Evolutionary conservation across 2,329 filamentous ascomycete species (phyloP).

Genomic region (Hypoxylon rubiginosum): DNA sequence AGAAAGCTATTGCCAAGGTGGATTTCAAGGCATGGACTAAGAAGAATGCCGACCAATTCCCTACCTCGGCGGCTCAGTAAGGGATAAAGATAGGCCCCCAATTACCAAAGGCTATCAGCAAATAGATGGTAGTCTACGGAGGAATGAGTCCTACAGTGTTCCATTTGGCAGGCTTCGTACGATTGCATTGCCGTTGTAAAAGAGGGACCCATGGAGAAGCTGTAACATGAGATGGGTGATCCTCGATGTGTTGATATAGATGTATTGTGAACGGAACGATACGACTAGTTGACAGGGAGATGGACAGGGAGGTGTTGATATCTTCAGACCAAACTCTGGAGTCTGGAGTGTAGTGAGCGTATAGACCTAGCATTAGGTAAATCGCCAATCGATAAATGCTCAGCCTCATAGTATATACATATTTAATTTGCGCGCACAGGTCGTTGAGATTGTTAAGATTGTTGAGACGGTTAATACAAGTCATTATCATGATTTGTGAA

Average conservation of each 20-base stretch:
- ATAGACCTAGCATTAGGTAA: background rate
- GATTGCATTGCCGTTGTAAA: background rate
- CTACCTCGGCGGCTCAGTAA: slow-evolving; percentile 48
- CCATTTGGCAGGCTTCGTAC: background rate
- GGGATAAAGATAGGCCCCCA: background rate
- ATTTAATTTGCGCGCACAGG: background rate
- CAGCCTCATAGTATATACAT: background rate
- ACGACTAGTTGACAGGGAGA: background rate
- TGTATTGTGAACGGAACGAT: background rate
- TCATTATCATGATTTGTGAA: background rate
- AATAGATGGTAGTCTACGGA: slow-evolving; percentile 2
- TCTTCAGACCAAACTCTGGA: background rate
- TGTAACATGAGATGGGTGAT: slow-evolving; percentile 1
- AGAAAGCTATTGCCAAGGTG: slow-evolving; percentile 48
- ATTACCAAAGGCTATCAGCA: background rate
- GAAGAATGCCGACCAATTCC: slow-evolving; percentile 53
- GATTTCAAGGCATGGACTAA: slow-evolving; percentile 53
- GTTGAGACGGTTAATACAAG: background rate
- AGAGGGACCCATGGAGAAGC: slow-evolving; percentile 1
- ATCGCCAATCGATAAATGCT: background rate
- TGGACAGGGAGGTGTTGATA: background rate
- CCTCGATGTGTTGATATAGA: background rate
- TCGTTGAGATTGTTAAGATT: background rate
- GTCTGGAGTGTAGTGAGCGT: slow-evolving; percentile 2
- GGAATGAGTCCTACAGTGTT: background rate